Evolutionary conservation across 2,329 filamentous ascomycete species (phyloP).

Genomic region (Diplocarpon mali): DNA sequence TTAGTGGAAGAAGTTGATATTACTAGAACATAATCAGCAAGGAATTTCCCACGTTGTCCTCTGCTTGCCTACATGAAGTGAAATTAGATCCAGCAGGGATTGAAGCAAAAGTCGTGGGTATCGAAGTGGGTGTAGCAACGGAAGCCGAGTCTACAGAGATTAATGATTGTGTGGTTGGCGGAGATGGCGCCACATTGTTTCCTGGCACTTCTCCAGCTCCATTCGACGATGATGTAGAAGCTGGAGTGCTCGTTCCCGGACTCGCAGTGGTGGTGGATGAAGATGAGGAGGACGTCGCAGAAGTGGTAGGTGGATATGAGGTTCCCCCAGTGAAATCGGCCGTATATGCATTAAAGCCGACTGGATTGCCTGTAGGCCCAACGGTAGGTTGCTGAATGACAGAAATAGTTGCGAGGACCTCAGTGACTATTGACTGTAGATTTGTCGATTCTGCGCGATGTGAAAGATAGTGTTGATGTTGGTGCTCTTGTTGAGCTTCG

Average conservation of each 20-base stretch:
- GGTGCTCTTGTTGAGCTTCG: constrained; percentile 26
- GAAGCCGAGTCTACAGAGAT: constrained; percentile 11
- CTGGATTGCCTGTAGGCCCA: constrained; percentile 22
- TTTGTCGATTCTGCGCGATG: constrained; percentile 1
- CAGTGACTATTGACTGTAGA: constrained; percentile 15
- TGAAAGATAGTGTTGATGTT: constrained; percentile 19
- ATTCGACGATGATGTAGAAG: constrained; percentile 6
- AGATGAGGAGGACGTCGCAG: constrained; percentile 4
- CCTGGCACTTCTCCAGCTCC: not conserved
- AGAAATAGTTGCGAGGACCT: constrained; percentile 22
- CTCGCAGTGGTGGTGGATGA: constrained; percentile 4
- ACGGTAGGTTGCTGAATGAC: constrained; percentile 25
- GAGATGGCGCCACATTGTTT: constrained; percentile 1
- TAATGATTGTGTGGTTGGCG: constrained; percentile 18
- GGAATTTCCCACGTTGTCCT: not conserved
- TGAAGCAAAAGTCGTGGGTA: constrained; percentile 21
- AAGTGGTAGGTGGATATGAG: constrained; percentile 7
- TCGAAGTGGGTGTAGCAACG: constrained; percentile 16
- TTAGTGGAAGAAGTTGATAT: constrained; percentile 18
- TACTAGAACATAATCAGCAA: constrained; percentile 18
- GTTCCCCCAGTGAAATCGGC: constrained; percentile 6
- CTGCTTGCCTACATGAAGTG: constrained; percentile 20
- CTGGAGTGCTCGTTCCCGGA: constrained; percentile 5
- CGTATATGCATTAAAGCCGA: constrained; percentile 15
- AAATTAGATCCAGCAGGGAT: constrained; percentile 23